phyloP scores from a whole-genome alignment of 2,329 filamentous ascomycete species.

The Macrophomina tecta region DNA sequence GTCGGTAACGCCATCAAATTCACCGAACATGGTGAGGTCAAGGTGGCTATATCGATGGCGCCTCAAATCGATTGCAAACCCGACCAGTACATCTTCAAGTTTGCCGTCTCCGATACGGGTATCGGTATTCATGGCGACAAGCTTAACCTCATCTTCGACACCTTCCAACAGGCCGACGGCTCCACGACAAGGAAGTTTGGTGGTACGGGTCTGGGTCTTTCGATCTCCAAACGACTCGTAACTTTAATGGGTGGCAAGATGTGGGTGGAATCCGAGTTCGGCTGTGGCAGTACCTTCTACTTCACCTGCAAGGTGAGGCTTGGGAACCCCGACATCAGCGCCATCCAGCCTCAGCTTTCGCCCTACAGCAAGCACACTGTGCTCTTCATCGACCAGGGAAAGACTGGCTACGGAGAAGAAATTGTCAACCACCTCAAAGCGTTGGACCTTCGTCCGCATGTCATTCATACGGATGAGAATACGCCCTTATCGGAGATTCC shows the following conservation, averaged over 20 bases:
- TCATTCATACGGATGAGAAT: slow-evolving; percentile 78
- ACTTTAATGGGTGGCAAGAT: slow-evolving; percentile 96
- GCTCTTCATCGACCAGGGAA: slow-evolving; percentile 90
- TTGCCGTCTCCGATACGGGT: slow-evolving; percentile 93
- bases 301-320: slow-evolving; percentile 93
- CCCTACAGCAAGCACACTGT: slow-evolving; percentile 94
- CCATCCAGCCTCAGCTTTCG: slow-evolving; percentile 81
- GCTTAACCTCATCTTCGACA: slow-evolving; percentile 96
- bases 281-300: slow-evolving; percentile 91
- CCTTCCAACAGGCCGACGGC: slow-evolving; percentile 97
- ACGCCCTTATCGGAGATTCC: slow-evolving; percentile 56
- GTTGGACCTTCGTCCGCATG: slow-evolving; percentile 80
- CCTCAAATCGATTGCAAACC: slow-evolving; percentile 68
- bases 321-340: slow-evolving; percentile 76
- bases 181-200: slow-evolving; percentile 96
- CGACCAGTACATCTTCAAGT: slow-evolving; percentile 91
- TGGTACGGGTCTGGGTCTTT: slow-evolving; percentile 89
- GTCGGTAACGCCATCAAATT: slow-evolving; percentile 99
- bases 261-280: slow-evolving; percentile 93
- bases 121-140: slow-evolving; percentile 97
- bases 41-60: slow-evolving; percentile 83
- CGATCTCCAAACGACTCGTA: slow-evolving; percentile 92
- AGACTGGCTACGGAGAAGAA: slow-evolving; percentile 76
- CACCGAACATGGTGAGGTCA: slow-evolving; percentile 94
- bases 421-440: slow-evolving; percentile 78